Evolutionary conservation across 2,329 filamentous ascomycete genomes (phyloP).

Genomic region (Colletotrichum sp.): DNA sequence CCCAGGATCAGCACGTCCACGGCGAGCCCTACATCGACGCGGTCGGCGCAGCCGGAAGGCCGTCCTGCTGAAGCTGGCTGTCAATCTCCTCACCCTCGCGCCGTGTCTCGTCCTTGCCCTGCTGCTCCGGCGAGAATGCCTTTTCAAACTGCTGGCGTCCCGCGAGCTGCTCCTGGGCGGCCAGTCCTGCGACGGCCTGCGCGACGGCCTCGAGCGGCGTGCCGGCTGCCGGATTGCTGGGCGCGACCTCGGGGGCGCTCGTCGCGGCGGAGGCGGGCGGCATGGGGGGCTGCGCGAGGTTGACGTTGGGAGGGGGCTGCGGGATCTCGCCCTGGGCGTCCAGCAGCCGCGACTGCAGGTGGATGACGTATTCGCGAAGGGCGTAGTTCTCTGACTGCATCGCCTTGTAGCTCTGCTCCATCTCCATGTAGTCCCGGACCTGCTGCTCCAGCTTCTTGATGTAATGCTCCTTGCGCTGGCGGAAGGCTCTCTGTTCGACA

Average conservation of each 20-base stretch:
- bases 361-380: conserved; percentile 90
- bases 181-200: conserved; percentile 51
- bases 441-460: conserved; percentile 98
- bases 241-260: background rate
- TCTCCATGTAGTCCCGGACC: conserved; percentile 77
- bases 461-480: conserved; percentile 96
- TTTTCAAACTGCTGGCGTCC: conserved; percentile 40
- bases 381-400: conserved; percentile 89
- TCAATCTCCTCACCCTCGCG: conserved; percentile 60
- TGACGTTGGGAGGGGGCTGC: conserved; percentile 80
- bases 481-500: conserved; percentile 80
- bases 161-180: conserved; percentile 45
- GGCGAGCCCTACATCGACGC: conserved; percentile 32
- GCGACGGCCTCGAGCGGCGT: conserved; percentile 55
- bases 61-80: conserved; percentile 54
- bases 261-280: conserved; percentile 30
- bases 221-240: conserved; percentile 28
- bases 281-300: conserved; percentile 60
- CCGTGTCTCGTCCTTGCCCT: conserved; percentile 43
- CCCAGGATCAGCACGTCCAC: too few species aligned
- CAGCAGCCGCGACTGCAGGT: conserved; percentile 84
- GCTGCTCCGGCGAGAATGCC: conserved; percentile 41
- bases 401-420: conserved; percentile 80
- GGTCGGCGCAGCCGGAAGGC: conserved; percentile 30
- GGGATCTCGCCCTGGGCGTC: conserved; percentile 86